Base-by-base conservation (phyloP, 2,329 filamentous ascomycete genomes). In the Beauveria rudraprayagi region DNA sequence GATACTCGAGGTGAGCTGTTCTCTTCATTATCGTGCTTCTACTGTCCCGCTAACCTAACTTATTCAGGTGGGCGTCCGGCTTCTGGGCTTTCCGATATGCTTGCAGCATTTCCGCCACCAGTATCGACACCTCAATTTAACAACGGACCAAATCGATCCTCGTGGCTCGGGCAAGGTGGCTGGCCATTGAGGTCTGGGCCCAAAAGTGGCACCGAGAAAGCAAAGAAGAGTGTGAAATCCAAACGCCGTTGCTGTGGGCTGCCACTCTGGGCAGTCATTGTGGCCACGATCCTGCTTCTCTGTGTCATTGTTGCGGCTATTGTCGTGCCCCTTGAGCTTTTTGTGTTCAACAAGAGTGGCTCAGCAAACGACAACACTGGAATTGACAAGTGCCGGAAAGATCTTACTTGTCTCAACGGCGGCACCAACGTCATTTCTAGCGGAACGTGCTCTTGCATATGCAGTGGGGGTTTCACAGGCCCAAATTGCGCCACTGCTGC, bases 391-490 rank as follows among this genome's bases (percentile, higher is more conserved):
- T 96, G 91, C 71, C 79, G 83, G 65, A 74, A 78, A 44, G 80
- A 81, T 34, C 75, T 88, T 16, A 80, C 78, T 0, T 97, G 93
- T 69, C 76, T 83, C 57, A 96, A 97, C 65, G 91, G 91, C 10
- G 93, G 93, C 30, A 86, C 87, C 19, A 92, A 87, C 60, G 83
- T 93, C 17, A 74, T 91, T 22, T 83, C 82, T 17, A 78, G 84
- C 61, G 82, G 84, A 3, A 77, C 82, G 22, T 97, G 93, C 75
- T 88, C 87, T 14, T 99, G 93, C 71, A 85, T 97, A 48, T 99
- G 93, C 73, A 85, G 88, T 24, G 92, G 94, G 67, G 91, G 92
- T 1, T 97, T 93, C 71, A 92, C 89, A 0, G 81, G 82, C 16
- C 73, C 75, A 24, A 77, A 81, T 62, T 85, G 83, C 68, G 78